Evolutionary conservation across 1,139 yeast species (phyloP), one percentile per base, ranked within the genome.

Genomic region (Pichia sp.): DNA sequence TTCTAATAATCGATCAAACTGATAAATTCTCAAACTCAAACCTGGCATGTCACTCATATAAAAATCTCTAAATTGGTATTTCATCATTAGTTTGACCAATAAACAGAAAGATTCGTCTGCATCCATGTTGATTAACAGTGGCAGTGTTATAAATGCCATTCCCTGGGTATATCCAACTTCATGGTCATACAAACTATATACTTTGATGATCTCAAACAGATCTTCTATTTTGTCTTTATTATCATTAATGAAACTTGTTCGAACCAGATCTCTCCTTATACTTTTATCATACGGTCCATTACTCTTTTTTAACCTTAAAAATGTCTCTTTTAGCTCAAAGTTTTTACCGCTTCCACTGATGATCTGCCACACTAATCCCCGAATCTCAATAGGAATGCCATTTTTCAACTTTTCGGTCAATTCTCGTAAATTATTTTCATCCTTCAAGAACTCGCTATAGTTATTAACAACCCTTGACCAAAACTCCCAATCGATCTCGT

Each of bases 161-260:
- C 98, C 97, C 63, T 92, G 97, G 1, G 97, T 92, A 60, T 92
- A 92, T 0, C 98, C 98, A 36, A 92, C 96, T 46, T 88, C 97
- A 1, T 86, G 81, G 59, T 92, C 97, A 61, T 79, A 84, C 43
- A 87, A 66, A 27, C 94, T 80, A 64, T 90, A 92, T 0, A 90
- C 90, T 59, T 85, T 85, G 52, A 92, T 77, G 33, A 92, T 81
- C 49, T 80, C 79, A 60, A 71, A 85, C 37, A 92, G 66, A 40
- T 86, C 80, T 39, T 74, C 79, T 38, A 71, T 70, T 50, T 74
- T 76, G 37, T 73, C 72, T 38, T 69, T 66, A 28, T 68, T 68
- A 36, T 68, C 64, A 27, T 85, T 73, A 52, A 85, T 82, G 61
- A 87, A 87, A 49, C 90, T 80, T 1, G 97, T 92, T 56, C 97